A percentile compares a stretch with the other conserved stretches of the same genome.
Conservation (phyloP, 2,329 filamentous ascomycete species). For the Ophiostoma sp. region DNA sequence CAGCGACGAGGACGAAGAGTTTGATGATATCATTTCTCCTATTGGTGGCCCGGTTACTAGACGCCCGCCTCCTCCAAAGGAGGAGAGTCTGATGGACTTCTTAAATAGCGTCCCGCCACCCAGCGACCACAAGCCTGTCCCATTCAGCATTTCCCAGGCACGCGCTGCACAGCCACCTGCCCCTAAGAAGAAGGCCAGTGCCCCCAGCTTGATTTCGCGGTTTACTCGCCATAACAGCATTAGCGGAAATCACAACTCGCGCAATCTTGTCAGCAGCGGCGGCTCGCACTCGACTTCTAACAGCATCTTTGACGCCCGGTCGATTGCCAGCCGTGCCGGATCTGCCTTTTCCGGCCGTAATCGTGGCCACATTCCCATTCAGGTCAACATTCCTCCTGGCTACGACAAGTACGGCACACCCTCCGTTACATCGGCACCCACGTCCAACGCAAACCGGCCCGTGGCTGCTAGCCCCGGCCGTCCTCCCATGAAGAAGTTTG, state of each 20-base stretch:
- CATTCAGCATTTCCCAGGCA: constrained; percentile 34
- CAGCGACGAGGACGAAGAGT: constrained; percentile 58
- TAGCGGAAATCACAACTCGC: constrained; percentile 22
- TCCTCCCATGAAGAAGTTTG: constrained; percentile 53
- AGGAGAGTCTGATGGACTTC: constrained; percentile 70
- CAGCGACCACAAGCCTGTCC: constrained; percentile 40
- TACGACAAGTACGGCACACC: constrained; percentile 26
- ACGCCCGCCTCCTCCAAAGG: constrained; percentile 42
- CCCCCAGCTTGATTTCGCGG: constrained; percentile 56
- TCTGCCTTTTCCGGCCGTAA: constrained; percentile 24
- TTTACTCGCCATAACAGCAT: constrained; percentile 38
- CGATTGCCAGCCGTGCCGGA: constrained; percentile 39
- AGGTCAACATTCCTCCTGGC: constrained; percentile 44
- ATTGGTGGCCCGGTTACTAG: constrained; percentile 31
- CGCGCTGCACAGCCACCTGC: constrained; percentile 31
- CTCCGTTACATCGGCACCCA: not conserved
- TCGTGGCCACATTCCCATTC: constrained; percentile 48
- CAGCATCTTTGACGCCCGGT: constrained; percentile 33
- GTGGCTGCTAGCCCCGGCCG: constrained; percentile 29
- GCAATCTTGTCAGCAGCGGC: constrained; percentile 22
- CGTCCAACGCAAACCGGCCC: not conserved
- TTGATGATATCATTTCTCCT: constrained; percentile 30
- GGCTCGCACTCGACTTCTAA: constrained; percentile 7
- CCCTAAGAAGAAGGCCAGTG: constrained; percentile 60
- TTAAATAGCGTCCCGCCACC: constrained; percentile 64